A percentile compares a stretch with the other conserved stretches of the same genome.
phyloP scores from a whole-genome alignment of 2,329 filamentous ascomycete genomes.

The Microsporum canis region DNA sequence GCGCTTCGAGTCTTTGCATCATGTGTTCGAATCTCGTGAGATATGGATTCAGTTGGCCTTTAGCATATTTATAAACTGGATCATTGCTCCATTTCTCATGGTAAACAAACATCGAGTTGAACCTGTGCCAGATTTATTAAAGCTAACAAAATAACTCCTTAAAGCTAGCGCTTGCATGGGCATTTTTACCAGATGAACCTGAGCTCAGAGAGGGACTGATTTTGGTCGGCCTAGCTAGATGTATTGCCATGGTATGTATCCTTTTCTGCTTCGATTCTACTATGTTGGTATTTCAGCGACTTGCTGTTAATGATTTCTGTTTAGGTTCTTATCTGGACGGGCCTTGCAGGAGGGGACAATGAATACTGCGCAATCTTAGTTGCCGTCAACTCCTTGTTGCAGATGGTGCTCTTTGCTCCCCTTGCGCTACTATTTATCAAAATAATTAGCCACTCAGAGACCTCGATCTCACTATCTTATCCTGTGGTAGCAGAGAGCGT shows the following conservation, averaged over 20 bases:
- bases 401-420: conserved; percentile 63
- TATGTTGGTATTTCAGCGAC: not conserved
- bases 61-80: conserved; percentile 69
- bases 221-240: conserved; percentile 71
- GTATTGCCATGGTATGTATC: conserved; percentile 67
- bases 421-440: conserved; percentile 58
- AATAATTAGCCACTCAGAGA: conserved; percentile 47
- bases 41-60: conserved; percentile 74
- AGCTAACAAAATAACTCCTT: not conserved
- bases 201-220: conserved; percentile 55
- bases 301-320: not conserved
- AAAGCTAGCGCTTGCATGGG: conserved; percentile 41
- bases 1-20: conserved; percentile 61
- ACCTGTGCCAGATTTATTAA: not conserved
- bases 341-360: conserved; percentile 60
- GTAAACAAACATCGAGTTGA: conserved; percentile 30
- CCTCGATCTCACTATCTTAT: conserved; percentile 45
- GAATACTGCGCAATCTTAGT: conserved; percentile 79
- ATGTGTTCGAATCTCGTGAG: conserved; percentile 47
- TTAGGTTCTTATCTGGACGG: conserved; percentile 62
- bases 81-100: conserved; percentile 73
- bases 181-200: conserved; percentile 42
- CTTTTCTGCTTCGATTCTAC: not conserved
- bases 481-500: conserved; percentile 64
- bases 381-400: conserved; percentile 61